phyloP scores from a whole-genome alignment of 352 stramenopile genomes.

The Globisporangium barbulae region DNA sequence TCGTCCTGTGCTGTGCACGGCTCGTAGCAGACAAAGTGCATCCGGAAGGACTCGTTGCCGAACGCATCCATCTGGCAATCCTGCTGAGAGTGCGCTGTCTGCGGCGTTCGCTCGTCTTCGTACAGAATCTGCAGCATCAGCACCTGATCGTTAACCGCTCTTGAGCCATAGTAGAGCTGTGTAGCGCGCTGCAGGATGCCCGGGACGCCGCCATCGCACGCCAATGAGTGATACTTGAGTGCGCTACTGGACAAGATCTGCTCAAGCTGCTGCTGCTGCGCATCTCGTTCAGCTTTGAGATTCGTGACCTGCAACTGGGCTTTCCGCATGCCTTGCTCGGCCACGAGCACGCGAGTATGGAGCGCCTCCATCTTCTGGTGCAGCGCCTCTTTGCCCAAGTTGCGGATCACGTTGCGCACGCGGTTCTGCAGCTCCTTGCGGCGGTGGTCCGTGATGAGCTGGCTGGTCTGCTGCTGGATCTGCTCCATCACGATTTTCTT shows the following conservation, averaged over 20 bases:
- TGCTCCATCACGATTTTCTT: conserved; percentile 43
- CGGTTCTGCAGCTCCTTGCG: conserved; percentile 46
- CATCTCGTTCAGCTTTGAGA: conserved; percentile 30
- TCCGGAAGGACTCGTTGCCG: conserved; percentile 34
- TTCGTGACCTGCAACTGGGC: conserved; percentile 42
- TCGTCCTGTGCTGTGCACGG: conserved; percentile 39
- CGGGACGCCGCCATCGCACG: conserved; percentile 37
- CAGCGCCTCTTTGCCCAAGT: conserved; percentile 60
- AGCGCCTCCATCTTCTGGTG: conserved; percentile 61
- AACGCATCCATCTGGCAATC: conserved; percentile 14
- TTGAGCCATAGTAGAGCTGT: conserved; percentile 37
- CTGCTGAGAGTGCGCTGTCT: background rate
- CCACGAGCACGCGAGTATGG: conserved; percentile 39
- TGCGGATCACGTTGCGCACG: conserved; percentile 54
- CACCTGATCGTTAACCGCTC: conserved; percentile 36
- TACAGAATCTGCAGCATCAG: conserved; percentile 62
- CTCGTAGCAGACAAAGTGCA: conserved; percentile 54
- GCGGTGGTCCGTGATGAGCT: conserved; percentile 53
- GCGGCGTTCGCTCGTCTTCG: conserved; percentile 30
- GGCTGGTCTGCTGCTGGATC: conserved; percentile 36
- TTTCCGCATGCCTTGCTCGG: conserved; percentile 51
- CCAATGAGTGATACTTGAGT: conserved; percentile 51
- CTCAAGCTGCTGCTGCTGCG: conserved; percentile 42
- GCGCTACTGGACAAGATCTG: conserved; percentile 45
- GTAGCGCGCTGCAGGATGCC: conserved; percentile 49